phyloP scores from a whole-genome alignment of 1,284 basidiomycete species.

The Mycocalia duriaeana region DNA sequence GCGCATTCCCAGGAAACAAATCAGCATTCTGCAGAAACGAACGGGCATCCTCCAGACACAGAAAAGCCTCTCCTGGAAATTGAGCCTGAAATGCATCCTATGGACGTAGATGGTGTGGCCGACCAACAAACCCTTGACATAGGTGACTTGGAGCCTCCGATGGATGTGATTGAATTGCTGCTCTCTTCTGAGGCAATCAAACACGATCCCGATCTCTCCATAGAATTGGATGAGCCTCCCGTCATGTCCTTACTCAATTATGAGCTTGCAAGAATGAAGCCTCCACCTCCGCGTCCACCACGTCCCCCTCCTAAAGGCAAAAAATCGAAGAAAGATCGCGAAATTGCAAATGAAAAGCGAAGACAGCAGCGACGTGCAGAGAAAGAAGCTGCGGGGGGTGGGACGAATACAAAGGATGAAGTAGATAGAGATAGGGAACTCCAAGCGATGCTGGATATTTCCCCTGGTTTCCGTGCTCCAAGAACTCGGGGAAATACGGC shows the following conservation, averaged over 20 bases:
- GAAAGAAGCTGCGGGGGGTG: conserved; percentile 10
- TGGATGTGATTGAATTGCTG: neutral
- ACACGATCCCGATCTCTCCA: neutral
- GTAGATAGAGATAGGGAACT: conserved; percentile 18
- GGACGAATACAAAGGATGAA: conserved; percentile 3
- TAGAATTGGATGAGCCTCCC: conserved; percentile 45
- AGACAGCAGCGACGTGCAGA: conserved; percentile 18
- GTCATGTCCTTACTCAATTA: conserved; percentile 66
- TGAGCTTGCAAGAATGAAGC: conserved; percentile 59
- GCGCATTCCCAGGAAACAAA: neutral
- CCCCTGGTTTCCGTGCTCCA: conserved; percentile 34
- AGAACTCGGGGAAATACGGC: conserved; percentile 39
- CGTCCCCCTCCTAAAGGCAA: conserved; percentile 30
- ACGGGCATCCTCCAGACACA: too few species aligned
- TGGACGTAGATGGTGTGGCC: neutral
- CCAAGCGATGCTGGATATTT: conserved; percentile 21
- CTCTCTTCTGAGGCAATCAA: neutral
- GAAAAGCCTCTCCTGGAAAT: too few species aligned
- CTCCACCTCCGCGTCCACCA: conserved; percentile 34
- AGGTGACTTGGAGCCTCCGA: neutral
- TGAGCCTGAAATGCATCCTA: neutral
- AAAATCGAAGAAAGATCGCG: conserved; percentile 38
- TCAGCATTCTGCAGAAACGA: neutral
- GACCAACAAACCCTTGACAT: neutral
- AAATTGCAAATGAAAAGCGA: conserved; percentile 29